Evolutionary conservation across 805 yeast genomes (phyloP), one percentile per base, ranked within the genome.

Genomic region (Yarrowia sp.): DNA sequence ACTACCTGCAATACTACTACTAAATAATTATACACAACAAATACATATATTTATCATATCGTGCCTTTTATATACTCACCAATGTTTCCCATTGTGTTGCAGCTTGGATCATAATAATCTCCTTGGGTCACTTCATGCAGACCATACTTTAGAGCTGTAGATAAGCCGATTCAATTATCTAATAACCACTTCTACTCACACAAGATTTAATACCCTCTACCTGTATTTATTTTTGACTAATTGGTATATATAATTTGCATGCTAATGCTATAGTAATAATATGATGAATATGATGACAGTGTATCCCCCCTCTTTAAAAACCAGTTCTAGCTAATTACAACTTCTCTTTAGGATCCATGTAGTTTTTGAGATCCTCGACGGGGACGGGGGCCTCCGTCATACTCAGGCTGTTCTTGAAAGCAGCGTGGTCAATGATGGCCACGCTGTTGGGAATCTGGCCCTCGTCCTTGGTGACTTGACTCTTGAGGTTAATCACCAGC

Each of bases 361-460:
- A 73, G 13, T 67, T 51, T 13, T 70, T 53, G 32, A 72, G 63
- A 60, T 71, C 73, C 42, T 58, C 58, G 17, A 74, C 69, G 0
- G 96, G 91, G 58, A 72, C 74, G 9, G 95, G 89, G n/a, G 86
- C 81, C 0, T 84, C 83, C 0, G 92, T 87, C 60, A 84, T 71
- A 48, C 77, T 78, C 68, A 84, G 74, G 2, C 74, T 72, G 17
- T 84, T 74, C 74, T 87, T 88, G 80, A 90, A 89, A 32, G 75
- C 79, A 1, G 83, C 85, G 31, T 81, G 73, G 67, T 79, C 77
- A 1, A 73, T 72, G 66, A 86, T 79, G 13, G 75, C 61, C 43
- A 74, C 72, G 9, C 89, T 60, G 14, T 63, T 42, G 36, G 66
- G 65, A 28, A 63, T 68, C 15, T 28, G 33, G 28, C 65, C 45